Evolutionary conservation across 495 filamentous ascomycete genomes (phyloP).

Genomic region (Chaetomium fimeti): DNA sequence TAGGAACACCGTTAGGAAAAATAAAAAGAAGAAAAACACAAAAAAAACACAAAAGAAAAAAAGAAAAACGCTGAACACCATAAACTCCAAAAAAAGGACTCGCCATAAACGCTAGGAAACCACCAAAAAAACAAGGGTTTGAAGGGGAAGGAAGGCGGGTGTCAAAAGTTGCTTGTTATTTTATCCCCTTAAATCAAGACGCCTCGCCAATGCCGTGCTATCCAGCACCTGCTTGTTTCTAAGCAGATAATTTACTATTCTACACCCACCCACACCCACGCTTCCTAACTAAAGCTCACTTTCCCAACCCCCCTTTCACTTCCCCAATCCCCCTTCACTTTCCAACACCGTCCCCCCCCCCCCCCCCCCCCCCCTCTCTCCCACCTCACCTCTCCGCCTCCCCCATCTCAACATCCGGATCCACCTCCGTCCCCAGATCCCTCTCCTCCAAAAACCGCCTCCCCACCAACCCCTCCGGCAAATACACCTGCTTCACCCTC

Average conservation of each 20-base stretch:
- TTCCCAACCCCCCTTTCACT: neutral
- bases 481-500: constrained; percentile 83
- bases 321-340: neutral
- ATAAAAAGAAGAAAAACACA: neutral
- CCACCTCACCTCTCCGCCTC: constrained; percentile 7
- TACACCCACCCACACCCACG: neutral
- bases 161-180: no score
- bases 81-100: no score
- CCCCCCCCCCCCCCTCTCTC: neutral
- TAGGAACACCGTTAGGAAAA: no score
- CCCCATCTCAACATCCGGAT: constrained; percentile 54
- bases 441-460: constrained; percentile 75
- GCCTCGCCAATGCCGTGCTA: neutral
- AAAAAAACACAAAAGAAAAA: neutral
- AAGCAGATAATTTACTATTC: neutral
- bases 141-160: no score
- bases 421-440: constrained; percentile 76
- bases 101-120: no score
- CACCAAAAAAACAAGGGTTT: no score
- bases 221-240: neutral
- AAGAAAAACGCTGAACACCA: neutral
- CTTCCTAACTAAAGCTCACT: no score
- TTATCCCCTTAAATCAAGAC: neutral
- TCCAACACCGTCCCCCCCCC: neutral
- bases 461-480: constrained; percentile 69